phyloP scores from a whole-genome alignment of 805 yeast genomes.

The Barnettozyma botsteinii region DNA sequence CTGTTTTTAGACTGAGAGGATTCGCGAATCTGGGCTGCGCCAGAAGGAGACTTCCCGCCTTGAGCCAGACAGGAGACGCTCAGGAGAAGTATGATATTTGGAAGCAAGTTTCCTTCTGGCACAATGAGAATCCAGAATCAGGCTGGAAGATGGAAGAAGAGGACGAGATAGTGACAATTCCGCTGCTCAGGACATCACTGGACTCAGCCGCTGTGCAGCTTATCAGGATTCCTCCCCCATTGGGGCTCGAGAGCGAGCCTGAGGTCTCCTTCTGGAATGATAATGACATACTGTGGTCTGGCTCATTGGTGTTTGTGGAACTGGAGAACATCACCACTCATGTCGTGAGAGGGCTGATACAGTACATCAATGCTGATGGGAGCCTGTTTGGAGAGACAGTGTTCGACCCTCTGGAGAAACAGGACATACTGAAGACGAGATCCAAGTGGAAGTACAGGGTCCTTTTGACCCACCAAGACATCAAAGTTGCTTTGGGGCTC shows the following conservation, averaged over 20 bases:
- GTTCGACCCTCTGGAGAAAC: conserved; percentile 17
- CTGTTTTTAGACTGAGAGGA: no score
- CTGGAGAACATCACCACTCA: conserved; percentile 12
- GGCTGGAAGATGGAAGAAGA: background rate
- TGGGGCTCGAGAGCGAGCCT: background rate
- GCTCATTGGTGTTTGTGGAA: conserved; percentile 28
- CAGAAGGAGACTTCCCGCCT: background rate
- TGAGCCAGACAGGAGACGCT: no score
- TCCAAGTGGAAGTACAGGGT: conserved; percentile 30
- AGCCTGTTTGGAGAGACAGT: conserved; percentile 32
- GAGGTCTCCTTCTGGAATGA: conserved; percentile 11
- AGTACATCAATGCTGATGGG: conserved; percentile 17
- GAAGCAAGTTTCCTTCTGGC: no score
- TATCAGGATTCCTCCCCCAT: conserved; percentile 13
- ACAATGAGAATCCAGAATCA: no score
- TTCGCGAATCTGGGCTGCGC: background rate
- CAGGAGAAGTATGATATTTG: no score
- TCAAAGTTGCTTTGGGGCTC: conserved; percentile 37
- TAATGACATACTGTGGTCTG: conserved; percentile 32
- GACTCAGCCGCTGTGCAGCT: background rate
- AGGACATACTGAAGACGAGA: background rate
- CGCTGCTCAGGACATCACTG: background rate
- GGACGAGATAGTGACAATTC: background rate
- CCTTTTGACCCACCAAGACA: conserved; percentile 26
- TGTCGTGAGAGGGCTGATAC: conserved; percentile 8